phyloP scores from a whole-genome alignment of 169 alveolate genomes.

The Eimeria falciformis region DNA sequence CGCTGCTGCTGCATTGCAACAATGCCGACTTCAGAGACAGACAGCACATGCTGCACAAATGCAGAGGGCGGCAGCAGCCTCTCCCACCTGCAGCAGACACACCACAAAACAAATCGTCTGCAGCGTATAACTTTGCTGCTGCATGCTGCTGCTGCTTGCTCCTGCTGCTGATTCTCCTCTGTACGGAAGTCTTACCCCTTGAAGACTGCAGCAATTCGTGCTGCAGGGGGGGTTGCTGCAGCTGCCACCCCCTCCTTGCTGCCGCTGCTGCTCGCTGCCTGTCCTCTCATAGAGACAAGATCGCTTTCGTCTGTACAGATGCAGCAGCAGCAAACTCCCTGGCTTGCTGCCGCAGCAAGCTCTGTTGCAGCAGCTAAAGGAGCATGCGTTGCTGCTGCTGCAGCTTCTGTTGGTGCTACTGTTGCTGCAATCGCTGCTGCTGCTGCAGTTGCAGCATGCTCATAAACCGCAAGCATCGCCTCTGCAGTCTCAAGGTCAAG shows the following conservation, averaged over 20 bases:
- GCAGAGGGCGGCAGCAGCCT: slow-evolving; percentile 56
- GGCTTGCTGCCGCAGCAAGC: slow-evolving; percentile 68
- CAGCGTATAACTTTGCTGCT: not conserved
- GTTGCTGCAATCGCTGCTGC: slow-evolving; percentile 9
- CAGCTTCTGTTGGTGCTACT: slow-evolving; percentile 1
- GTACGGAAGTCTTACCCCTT: not conserved
- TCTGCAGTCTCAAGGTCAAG: slow-evolving; percentile 53
- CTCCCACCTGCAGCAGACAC: slow-evolving; percentile 69
- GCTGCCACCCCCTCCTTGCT: not conserved
- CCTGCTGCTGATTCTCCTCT: not conserved
- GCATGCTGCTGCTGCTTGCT: slow-evolving; percentile 14
- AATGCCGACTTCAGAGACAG: slow-evolving; percentile 45
- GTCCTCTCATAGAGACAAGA: not conserved
- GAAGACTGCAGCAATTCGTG: slow-evolving; percentile 40
- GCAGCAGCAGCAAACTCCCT: slow-evolving; percentile 10
- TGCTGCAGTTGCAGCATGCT: slow-evolving; percentile 52
- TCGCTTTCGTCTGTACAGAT: slow-evolving; percentile 58
- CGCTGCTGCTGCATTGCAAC: slow-evolving; percentile 58
- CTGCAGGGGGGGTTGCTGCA: slow-evolving; percentile 10
- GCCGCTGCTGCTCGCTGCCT: slow-evolving; percentile 30
- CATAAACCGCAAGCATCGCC: slow-evolving; percentile 55
- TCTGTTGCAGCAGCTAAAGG: slow-evolving; percentile 45
- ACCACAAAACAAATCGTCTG: not conserved
- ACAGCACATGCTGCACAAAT: slow-evolving; percentile 54
- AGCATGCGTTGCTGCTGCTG: not conserved